Evolutionary conservation across 2,329 filamentous ascomycete genomes (phyloP).

Genomic region (Fusarium haematococcum): DNA sequence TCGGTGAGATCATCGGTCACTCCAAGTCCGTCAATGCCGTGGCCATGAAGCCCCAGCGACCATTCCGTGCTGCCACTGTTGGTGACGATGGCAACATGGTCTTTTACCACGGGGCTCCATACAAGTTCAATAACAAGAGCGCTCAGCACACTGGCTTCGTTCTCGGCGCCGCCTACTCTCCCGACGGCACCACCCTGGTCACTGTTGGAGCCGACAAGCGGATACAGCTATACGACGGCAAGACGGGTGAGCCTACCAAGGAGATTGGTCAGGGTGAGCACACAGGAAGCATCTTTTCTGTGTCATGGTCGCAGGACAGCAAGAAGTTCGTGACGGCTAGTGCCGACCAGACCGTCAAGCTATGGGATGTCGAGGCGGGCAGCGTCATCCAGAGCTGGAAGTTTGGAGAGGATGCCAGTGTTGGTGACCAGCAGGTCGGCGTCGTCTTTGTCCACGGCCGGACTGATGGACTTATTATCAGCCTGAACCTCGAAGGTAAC

Average conservation of each 20-base stretch:
- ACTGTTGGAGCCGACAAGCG: conserved; percentile 92
- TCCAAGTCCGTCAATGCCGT: conserved; percentile 92
- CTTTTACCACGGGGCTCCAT: conserved; percentile 93
- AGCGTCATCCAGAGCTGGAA: conserved; percentile 85
- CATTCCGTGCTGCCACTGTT: conserved; percentile 90
- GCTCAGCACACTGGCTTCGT: conserved; percentile 89
- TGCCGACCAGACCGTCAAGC: conserved; percentile 92
- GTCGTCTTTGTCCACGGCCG: conserved; percentile 89
- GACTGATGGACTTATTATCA: conserved; percentile 89
- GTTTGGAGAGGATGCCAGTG: conserved; percentile 81
- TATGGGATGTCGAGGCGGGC: conserved; percentile 90
- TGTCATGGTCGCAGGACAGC: conserved; percentile 91
- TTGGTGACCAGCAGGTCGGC: conserved; percentile 91
- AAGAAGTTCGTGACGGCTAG: conserved; percentile 90
- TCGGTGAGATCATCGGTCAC: conserved; percentile 94
- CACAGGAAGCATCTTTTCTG: conserved; percentile 90
- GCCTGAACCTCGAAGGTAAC: conserved; percentile 87
- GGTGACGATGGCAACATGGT: conserved; percentile 91
- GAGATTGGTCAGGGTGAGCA: conserved; percentile 87
- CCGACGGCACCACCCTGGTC: conserved; percentile 83
- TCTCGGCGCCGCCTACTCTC: conserved; percentile 88
- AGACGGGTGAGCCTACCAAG: conserved; percentile 85
- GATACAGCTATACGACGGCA: conserved; percentile 96
- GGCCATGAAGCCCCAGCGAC: conserved; percentile 87
- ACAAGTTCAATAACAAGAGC: conserved; percentile 92